Conservation (phyloP, 768 basidiomycete genomes). For the Leccinellum luteum region DNA sequence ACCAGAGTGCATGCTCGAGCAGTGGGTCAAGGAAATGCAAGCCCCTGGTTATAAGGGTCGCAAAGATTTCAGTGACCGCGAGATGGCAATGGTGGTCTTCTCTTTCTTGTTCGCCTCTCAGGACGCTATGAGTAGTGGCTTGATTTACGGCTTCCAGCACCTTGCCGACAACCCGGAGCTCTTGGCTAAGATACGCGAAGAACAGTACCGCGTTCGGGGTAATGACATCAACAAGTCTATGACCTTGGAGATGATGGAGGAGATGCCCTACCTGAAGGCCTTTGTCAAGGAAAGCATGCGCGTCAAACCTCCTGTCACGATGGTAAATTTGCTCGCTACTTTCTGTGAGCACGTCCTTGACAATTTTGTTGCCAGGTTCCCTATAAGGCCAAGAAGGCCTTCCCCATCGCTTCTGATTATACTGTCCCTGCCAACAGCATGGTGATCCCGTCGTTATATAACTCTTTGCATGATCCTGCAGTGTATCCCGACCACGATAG, state of each 20-base stretch:
- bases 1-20: conserved; percentile 88
- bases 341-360: conserved; percentile 5
- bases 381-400: conserved; percentile 84
- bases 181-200: conserved; percentile 83
- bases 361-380: conserved; percentile 61
- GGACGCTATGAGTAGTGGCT: conserved; percentile 97
- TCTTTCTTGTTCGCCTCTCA: conserved; percentile 96
- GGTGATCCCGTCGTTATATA: conserved; percentile 93
- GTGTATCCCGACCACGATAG: conserved; percentile 85
- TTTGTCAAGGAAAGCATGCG: conserved; percentile 93
- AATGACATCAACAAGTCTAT: conserved; percentile 74
- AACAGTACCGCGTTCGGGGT: conserved; percentile 81
- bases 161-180: conserved; percentile 90
- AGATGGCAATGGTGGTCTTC: conserved; percentile 97
- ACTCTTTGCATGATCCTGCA: conserved; percentile 85
- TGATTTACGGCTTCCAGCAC: conserved; percentile 96
- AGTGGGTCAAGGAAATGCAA: conserved; percentile 78
- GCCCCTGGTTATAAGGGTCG: conserved; percentile 70
- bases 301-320: conserved; percentile 90
- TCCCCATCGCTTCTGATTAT: conserved; percentile 91
- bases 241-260: conserved; percentile 84
- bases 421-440: conserved; percentile 89
- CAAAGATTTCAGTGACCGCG: conserved; percentile 84
- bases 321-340: conserved; percentile 51
- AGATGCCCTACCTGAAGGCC: conserved; percentile 91